phyloP scores from a whole-genome alignment of 345 rosid genomes.

The Tarenaya hassleriana region DNA sequence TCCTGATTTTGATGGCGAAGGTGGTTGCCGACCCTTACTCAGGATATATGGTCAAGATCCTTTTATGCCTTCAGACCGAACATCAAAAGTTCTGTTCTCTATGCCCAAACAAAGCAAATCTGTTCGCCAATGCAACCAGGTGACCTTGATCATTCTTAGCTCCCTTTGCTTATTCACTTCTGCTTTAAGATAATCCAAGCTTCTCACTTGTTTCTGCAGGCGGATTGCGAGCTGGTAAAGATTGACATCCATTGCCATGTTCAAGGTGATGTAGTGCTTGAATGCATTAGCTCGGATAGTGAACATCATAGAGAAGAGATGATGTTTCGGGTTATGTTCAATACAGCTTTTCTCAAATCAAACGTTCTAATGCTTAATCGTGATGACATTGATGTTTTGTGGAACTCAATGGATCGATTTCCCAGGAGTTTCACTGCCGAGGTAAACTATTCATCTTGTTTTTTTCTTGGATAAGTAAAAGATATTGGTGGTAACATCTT shows the following conservation, averaged over 20 bases:
- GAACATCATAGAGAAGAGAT: conserved; percentile 56
- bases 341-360: conserved; percentile 67
- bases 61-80: conserved; percentile 45
- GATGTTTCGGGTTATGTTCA: conserved; percentile 74
- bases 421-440: conserved; percentile 66
- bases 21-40: conserved; percentile 68
- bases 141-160: conserved; percentile 23
- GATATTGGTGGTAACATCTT: conserved; percentile 21
- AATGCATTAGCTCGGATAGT: conserved; percentile 53
- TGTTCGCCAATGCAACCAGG: conserved; percentile 58
- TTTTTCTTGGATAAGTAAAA: no score
- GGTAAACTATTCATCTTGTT: conserved; percentile 38
- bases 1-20: conserved; percentile 58
- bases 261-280: conserved; percentile 77
- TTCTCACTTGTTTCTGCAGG: conserved; percentile 46
- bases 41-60: conserved; percentile 73
- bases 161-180: not conserved
- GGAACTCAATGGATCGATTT: conserved; percentile 57
- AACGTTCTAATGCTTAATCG: conserved; percentile 55
- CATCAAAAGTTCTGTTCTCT: conserved; percentile 60
- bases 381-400: conserved; percentile 59
- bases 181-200: conserved; percentile 18
- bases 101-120: conserved; percentile 53
- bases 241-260: conserved; percentile 64
- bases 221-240: conserved; percentile 53